Base-by-base conservation (phyloP, 1,284 basidiomycete genomes). In the Naganishia cerealis region DNA sequence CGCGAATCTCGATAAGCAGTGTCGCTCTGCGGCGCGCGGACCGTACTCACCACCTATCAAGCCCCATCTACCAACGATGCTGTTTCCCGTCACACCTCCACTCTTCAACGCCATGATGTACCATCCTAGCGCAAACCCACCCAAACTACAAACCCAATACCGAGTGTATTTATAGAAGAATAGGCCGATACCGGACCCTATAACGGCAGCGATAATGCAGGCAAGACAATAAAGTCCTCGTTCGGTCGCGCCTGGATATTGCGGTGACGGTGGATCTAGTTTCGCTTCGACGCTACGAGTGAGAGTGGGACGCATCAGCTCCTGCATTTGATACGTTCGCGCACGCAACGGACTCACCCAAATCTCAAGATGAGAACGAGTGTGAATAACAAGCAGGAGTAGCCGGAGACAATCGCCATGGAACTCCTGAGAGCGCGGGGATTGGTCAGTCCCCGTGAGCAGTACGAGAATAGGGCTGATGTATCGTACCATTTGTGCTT, bases 141-240 rank as follows among this genome's bases (percentile, higher is more conserved):
- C 93, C 85, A 91, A 90, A 7, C 88, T 90, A 29, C 91, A 89
- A 67, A 94, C 90, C 73, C 89, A 87, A 80, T 92, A 93, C 73
- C 89, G 88, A 16, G 91, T 86, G 54, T 86, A 88, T 75, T 91
- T 90, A 88, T 88, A 79, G 79, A 94, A 91, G 83, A 96, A 93
- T 72, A 94, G 90, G 68, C 90, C 86, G 67, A 92, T 83, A 18
- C 85, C 91, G 38, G 92, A 92, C 36, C 91, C 92, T 68, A 90
- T 87, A 66, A 91, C 81, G 40, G 92, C 90, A 18, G 92, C 89
- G 63, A 95, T 86, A 18, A 86, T 82, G 67, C 85, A 88, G 1
- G 93, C 87, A 21, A 97, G 86, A 15, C 96, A 88, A 81, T 94
- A 97, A 78, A 96, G 86, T 56, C 94, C 94, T 39, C 92, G 87